Conservation (phyloP, 2,329 filamentous ascomycete species). For the Clonostachys rosea region DNA sequence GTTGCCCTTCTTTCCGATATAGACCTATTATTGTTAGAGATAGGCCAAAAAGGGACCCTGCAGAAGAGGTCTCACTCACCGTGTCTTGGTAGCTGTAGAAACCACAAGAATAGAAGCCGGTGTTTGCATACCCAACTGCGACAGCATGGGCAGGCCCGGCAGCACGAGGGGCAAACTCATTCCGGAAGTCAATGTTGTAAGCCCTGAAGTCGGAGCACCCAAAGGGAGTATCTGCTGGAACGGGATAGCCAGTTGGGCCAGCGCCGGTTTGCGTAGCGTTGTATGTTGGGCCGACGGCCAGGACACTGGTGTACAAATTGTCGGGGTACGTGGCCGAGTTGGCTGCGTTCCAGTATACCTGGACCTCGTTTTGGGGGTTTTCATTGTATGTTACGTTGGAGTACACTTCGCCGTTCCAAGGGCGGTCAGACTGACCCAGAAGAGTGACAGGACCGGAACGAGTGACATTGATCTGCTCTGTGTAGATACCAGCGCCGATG, state of each 20-base stretch:
- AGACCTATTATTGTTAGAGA: slow-evolving; percentile 36
- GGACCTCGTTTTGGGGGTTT: slow-evolving; percentile 37
- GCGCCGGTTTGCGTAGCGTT: slow-evolving; percentile 58
- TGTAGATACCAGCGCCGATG: slow-evolving; percentile 55
- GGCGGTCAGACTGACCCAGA: slow-evolving; percentile 48
- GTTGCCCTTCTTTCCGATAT: slow-evolving; percentile 62
- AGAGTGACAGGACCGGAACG: slow-evolving; percentile 56
- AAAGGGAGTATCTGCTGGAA: slow-evolving; percentile 57
- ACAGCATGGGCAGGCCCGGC: slow-evolving; percentile 56
- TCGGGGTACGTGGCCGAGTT: slow-evolving; percentile 43
- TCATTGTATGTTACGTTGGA: slow-evolving; percentile 38
- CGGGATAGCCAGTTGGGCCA: slow-evolving; percentile 56
- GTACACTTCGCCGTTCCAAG: slow-evolving; percentile 21
- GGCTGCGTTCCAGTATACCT: slow-evolving; percentile 53
- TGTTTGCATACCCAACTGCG: slow-evolving; percentile 57
- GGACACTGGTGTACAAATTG: slow-evolving; percentile 57
- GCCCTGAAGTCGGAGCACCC: slow-evolving; percentile 59
- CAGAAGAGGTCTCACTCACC: slow-evolving; percentile 19
- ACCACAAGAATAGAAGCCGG: slow-evolving; percentile 62
- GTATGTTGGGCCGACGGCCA: slow-evolving; percentile 60
- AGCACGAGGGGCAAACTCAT: slow-evolving; percentile 45
- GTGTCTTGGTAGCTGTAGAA: slow-evolving; percentile 68
- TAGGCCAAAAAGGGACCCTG: no score
- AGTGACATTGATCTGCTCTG: slow-evolving; percentile 62
- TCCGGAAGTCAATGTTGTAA: slow-evolving; percentile 64